phyloP scores from a whole-genome alignment of 1,284 basidiomycete genomes.

The Tremellales sp. region DNA sequence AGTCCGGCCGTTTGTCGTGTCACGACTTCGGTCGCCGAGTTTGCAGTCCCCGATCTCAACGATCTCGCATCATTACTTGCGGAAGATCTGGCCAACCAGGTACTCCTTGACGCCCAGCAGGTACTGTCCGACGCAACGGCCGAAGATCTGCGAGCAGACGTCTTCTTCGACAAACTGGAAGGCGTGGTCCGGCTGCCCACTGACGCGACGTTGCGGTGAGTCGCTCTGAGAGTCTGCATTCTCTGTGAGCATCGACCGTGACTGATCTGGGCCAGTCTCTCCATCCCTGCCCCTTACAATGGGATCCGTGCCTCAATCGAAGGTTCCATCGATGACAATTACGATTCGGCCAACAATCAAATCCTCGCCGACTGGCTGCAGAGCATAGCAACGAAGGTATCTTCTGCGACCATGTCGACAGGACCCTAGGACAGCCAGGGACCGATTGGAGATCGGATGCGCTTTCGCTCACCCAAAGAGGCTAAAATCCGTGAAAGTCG shows the following conservation, averaged over 20 bases:
- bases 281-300: not conserved
- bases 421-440: too few relatives aligned
- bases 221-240: too few relatives aligned
- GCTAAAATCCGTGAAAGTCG: too few relatives aligned
- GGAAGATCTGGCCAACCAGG: constrained; percentile 22
- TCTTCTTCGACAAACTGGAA: constrained; percentile 35
- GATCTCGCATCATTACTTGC: constrained; percentile 21
- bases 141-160: constrained; percentile 1
- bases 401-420: too few relatives aligned
- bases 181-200: constrained; percentile 13
- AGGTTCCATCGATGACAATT: not conserved
- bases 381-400: not conserved
- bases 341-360: not conserved
- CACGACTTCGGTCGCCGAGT: constrained; percentile 21
- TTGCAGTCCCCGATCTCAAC: constrained; percentile 25
- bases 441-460: too few relatives aligned
- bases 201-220: constrained; percentile 18
- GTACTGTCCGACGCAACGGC: constrained; percentile 7
- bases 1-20: constrained; percentile 1
- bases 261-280: not conserved
- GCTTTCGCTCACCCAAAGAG: too few relatives aligned
- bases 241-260: not conserved
- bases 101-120: constrained; percentile 7
- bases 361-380: not conserved
- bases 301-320: not conserved